phyloP scores from a whole-genome alignment of 148 eudicot genomes.

The Dysphania ambrosioides region DNA sequence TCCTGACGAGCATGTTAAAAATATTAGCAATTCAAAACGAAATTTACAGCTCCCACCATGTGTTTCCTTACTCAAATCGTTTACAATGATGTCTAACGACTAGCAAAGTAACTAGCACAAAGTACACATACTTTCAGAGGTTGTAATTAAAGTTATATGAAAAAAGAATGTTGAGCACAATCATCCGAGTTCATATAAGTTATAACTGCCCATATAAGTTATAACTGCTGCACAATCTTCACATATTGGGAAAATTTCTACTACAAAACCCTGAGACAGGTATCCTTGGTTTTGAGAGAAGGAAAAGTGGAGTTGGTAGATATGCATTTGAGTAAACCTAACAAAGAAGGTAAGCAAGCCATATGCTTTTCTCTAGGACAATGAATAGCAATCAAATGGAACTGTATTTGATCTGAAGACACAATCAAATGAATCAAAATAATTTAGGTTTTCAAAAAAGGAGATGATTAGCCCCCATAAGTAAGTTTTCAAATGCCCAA shows the following conservation, averaged over 20 bases:
- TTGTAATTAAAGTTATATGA: too few relatives aligned
- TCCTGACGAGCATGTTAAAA: slow-evolving; percentile 39
- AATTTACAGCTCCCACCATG: background rate
- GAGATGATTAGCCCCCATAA: background rate
- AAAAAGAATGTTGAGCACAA: background rate
- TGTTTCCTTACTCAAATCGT: background rate
- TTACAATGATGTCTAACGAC: too few relatives aligned
- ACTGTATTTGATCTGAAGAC: too few relatives aligned
- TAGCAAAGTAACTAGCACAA: background rate
- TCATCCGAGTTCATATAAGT: too few relatives aligned
- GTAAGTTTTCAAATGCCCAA: background rate
- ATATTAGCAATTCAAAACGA: slow-evolving; percentile 3
- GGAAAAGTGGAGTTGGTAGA: background rate
- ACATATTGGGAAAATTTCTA: background rate
- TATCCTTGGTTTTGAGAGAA: background rate
- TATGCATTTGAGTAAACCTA: background rate
- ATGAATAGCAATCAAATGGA: background rate
- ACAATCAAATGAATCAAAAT: background rate
- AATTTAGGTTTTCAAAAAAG: background rate
- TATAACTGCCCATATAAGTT: too few relatives aligned
- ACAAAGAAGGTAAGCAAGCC: background rate
- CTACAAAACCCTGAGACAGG: background rate
- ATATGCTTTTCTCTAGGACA: background rate
- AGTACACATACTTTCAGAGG: too few relatives aligned
- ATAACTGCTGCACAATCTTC: too few relatives aligned